Conservation (phyloP, 2,329 filamentous ascomycete genomes). For the Zopfia rhizophila region DNA sequence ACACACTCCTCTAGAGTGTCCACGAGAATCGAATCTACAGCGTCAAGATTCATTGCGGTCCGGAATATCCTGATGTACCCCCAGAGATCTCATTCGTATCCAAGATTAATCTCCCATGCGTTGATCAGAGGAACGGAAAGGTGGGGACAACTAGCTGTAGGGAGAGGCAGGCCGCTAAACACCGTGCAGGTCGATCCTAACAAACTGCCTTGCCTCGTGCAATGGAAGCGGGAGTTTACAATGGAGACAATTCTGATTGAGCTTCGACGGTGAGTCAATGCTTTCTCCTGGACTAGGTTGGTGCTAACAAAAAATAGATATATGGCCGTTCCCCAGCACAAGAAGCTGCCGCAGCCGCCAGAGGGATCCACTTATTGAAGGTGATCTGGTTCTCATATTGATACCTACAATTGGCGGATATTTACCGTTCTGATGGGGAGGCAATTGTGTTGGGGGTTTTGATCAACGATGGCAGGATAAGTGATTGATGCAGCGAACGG, state of each 20-base stretch:
- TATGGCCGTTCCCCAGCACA: constrained; percentile 91
- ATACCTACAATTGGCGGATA: neutral
- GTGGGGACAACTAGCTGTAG: constrained; percentile 52
- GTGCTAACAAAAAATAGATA: constrained; percentile 66
- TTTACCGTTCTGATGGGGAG: neutral
- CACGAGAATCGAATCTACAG: constrained; percentile 99
- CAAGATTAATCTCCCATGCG: constrained; percentile 95
- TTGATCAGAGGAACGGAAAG: constrained; percentile 80
- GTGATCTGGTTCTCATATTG: neutral
- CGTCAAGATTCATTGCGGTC: constrained; percentile 94
- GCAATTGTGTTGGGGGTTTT: neutral
- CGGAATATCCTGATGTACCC: constrained; percentile 87
- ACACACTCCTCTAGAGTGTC: constrained; percentile 70
- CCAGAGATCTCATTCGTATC: constrained; percentile 93
- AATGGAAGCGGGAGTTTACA: constrained; percentile 93
- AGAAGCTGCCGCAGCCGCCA: constrained; percentile 93
- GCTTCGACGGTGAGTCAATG: constrained; percentile 75
- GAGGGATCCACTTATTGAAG: constrained; percentile 76
- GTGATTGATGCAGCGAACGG: neutral
- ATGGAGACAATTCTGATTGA: constrained; percentile 95
- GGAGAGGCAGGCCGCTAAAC: neutral
- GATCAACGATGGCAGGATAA: neutral
- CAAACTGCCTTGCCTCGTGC: constrained; percentile 83
- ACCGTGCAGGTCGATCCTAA: constrained; percentile 77
- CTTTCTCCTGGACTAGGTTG: constrained; percentile 23